phyloP scores from a whole-genome alignment of 2,329 filamentous ascomycete species.

The Fusarium albidum region DNA sequence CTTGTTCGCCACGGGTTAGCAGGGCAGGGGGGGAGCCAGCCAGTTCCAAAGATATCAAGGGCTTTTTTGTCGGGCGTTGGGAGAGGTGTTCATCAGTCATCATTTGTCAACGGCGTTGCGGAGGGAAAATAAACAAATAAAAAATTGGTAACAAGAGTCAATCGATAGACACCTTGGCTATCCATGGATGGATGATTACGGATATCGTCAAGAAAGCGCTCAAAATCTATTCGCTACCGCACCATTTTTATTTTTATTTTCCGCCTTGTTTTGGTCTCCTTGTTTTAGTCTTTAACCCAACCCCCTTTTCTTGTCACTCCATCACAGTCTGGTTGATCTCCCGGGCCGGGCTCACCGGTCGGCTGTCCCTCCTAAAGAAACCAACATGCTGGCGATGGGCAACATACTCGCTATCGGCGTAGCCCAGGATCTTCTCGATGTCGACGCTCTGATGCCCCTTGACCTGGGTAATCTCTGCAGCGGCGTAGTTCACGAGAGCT shows the following conservation, averaged over 20 bases:
- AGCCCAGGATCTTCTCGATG: conserved; percentile 82
- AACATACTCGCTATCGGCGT: conserved; percentile 94
- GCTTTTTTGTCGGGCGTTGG: conserved; percentile 40
- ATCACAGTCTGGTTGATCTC: conserved; percentile 34
- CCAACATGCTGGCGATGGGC: conserved; percentile 88
- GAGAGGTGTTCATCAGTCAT: conserved; percentile 33
- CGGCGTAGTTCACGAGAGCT: conserved; percentile 92
- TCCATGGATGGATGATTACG: conserved; percentile 34
- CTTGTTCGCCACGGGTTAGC: conserved; percentile 65
- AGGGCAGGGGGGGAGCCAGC: no score
- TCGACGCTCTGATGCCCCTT: conserved; percentile 84
- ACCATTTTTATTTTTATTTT: conserved; percentile 20
- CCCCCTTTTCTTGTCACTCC: conserved; percentile 23
- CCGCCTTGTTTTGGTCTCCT: no score
- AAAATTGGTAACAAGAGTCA: no score
- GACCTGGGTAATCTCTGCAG: conserved; percentile 82
- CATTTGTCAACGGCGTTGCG: conserved; percentile 35
- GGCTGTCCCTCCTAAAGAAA: conserved; percentile 67
- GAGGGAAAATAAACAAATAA: conserved; percentile 18
- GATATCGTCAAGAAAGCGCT: conserved; percentile 34
- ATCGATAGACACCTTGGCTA: conserved; percentile 22
- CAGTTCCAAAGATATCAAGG: conserved; percentile 6
- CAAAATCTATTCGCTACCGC: conserved; percentile 31
- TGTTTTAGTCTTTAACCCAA: background rate
- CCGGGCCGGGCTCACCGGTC: conserved; percentile 58